phyloP scores from a whole-genome alignment of 2,329 filamentous ascomycete species.

The Cladosporium sp. region DNA sequence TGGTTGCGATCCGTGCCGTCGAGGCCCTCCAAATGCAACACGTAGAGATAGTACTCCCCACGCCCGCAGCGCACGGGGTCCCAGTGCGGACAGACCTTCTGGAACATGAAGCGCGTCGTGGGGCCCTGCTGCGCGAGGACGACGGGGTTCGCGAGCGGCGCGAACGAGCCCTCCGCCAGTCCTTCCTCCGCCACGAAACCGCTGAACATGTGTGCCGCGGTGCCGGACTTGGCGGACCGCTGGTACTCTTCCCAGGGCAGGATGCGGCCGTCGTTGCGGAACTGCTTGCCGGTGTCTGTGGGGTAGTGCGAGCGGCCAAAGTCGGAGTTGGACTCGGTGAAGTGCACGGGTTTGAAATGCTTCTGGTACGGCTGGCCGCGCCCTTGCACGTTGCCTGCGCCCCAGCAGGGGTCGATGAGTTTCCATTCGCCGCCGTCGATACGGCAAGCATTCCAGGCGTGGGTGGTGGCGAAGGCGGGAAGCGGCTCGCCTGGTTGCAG shows the following conservation, averaged over 20 bases:
- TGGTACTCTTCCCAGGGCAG: conserved; percentile 79
- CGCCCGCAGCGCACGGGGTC: conserved; percentile 60
- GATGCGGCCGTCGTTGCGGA: conserved; percentile 62
- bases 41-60: conserved; percentile 61
- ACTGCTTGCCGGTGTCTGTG: conserved; percentile 60
- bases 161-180: conserved; percentile 52
- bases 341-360: conserved; percentile 57
- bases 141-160: conserved; percentile 56
- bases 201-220: conserved; percentile 41
- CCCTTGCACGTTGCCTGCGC: conserved; percentile 63
- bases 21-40: conserved; percentile 60
- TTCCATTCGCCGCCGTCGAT: conserved; percentile 90
- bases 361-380: conserved; percentile 56
- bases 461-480: conserved; percentile 56
- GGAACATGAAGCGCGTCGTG: conserved; percentile 66
- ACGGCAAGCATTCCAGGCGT: conserved; percentile 86
- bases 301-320: conserved; percentile 83
- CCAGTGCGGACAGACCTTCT: conserved; percentile 77
- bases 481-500: conserved; percentile 58
- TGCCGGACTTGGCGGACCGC: conserved; percentile 49
- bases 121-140: conserved; percentile 47
- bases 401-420: conserved; percentile 88
- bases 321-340: conserved; percentile 64
- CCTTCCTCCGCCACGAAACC: conserved; percentile 45
- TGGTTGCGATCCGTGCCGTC: conserved; percentile 63